Conservation (phyloP, 2,329 filamentous ascomycete species). For the Claviceps capensis region DNA sequence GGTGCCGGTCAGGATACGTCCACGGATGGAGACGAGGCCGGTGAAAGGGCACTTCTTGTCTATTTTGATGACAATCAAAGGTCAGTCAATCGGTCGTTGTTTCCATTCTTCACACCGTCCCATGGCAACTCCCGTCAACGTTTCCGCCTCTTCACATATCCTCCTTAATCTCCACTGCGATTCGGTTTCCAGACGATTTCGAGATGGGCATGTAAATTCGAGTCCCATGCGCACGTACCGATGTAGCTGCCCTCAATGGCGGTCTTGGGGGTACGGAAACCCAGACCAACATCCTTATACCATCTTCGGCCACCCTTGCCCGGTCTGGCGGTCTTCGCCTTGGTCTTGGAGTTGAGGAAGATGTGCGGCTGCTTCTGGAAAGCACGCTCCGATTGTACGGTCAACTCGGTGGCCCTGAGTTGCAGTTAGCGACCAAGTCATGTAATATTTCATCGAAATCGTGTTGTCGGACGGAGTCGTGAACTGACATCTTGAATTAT, state of each 20-base stretch:
- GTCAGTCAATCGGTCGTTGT: conserved; percentile 2
- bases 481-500: conserved; percentile 31
- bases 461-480: conserved; percentile 3
- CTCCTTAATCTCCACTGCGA: background rate
- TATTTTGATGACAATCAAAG: conserved; percentile 23
- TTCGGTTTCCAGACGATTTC: conserved; percentile 7
- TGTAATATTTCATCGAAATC: background rate
- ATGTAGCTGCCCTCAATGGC: conserved; percentile 99
- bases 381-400: conserved; percentile 99
- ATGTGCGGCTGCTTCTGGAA: conserved; percentile 99
- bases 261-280: conserved; percentile 96
- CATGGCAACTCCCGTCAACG: background rate
- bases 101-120: background rate
- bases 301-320: conserved; percentile 86
- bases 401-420: conserved; percentile 93
- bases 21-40: conserved; percentile 97
- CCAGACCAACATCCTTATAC: conserved; percentile 99
- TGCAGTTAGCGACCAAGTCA: conserved; percentile 17
- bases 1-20: conserved; percentile 98
- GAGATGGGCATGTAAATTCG: background rate
- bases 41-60: conserved; percentile 99
- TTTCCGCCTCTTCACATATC: background rate
- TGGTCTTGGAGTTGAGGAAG: conserved; percentile 95
- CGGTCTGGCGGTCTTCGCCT: conserved; percentile 69
- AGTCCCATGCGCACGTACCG: conserved; percentile 51